Base-by-base conservation (phyloP, 495 filamentous ascomycete species). In the Trichoderma erinaceum region DNA sequence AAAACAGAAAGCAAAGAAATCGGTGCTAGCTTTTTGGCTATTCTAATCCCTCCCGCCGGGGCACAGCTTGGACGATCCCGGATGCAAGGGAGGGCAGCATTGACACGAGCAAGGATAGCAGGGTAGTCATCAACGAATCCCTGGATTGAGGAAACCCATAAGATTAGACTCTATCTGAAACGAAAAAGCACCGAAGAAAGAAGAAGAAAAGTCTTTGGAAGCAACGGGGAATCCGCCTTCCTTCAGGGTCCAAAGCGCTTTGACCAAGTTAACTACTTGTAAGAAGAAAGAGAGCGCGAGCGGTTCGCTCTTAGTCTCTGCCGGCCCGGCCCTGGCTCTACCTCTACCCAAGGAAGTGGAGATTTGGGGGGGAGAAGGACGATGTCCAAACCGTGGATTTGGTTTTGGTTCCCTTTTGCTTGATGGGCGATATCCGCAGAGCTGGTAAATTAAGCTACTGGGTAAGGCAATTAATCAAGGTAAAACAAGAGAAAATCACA, bases 261-360 rank as follows among this genome's bases (percentile, higher is more conserved):
- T 29, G 56, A 61, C 12, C 25, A n/a, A n/a, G n/a, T n/a, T n/a
- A n/a, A n/a, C n/a, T n/a, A n/a, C n/a, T n/a, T n/a, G n/a, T n/a
- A n/a, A n/a, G n/a, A 61, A 25, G 5, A 43, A 27, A 41, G 25
- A 21, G 23, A 64, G 35, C 2, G 21, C 63, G 41, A 65, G 35
- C 32, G 63, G n/a, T 21, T 35, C 7, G 35, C 35, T 10, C 35
- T 38, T 38, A 38, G 35, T 38, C 35, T 10, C 35, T 7, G 5
- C 18, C 63, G 41, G 63, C 13, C 63, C 35, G 63, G 63, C 63
- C 63, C 63, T 65, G 63, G 63, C 16, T 32, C 35, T 38, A 38
- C n/a, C n/a, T n/a, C n/a, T n/a, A 29, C 29, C 29, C 29, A 29
- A 29, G 29, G 35, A 10, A 7, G 35, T 38, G 35, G 35, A 10